Base-by-base conservation (phyloP, 345 rosid genomes). In the Geranium brycei region DNA sequence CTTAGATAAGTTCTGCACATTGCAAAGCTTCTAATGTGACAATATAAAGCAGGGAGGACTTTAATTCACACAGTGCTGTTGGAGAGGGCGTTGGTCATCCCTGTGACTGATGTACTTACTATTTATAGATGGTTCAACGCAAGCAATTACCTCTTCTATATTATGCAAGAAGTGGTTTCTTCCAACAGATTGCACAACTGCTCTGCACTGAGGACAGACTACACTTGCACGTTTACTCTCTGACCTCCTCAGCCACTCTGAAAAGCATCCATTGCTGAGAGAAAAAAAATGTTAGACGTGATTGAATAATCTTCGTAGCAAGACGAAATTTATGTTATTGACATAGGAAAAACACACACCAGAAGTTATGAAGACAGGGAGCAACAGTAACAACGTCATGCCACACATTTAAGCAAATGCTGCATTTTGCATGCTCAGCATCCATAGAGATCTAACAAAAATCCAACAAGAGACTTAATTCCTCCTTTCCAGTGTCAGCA, bases 331-430 rank as follows among this genome's bases (percentile, higher is more conserved):
- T 35, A 35, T 35, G 41, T 35, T 35, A 7, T 35, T 35, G 41
- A 35, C 5, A 35, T 35, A 35, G 41, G 41, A 7, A 35, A 35
- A 35, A 7, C 1, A 64, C 86, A 65, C 35, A 87, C 98, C 95
- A 89, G 77, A 92, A 92, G 70, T 86, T 92, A 74, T 92, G 98
- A 66, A 92, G 86, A 81, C 98, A 92, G 64, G 98, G 98, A 51
- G 88, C 95, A 77, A 80, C 84, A 35, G 95, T 89, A 65, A 92
- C 87, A 73, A 86, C 97, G 74, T 92, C 91, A 65, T 92, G 93
- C 97, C 97, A 92, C 64, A 89, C 70, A 69, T 82, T 92, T 76
- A 89, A 81, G 80, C 98, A 92, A 64, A 92, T 89, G 74, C 96
- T 77, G 81, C 98, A 92, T 70, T 83, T 92, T 67, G 89, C 91